Evolutionary conservation across 139 green algal species (phyloP).

Genomic region (Chlorella sp.): DNA sequence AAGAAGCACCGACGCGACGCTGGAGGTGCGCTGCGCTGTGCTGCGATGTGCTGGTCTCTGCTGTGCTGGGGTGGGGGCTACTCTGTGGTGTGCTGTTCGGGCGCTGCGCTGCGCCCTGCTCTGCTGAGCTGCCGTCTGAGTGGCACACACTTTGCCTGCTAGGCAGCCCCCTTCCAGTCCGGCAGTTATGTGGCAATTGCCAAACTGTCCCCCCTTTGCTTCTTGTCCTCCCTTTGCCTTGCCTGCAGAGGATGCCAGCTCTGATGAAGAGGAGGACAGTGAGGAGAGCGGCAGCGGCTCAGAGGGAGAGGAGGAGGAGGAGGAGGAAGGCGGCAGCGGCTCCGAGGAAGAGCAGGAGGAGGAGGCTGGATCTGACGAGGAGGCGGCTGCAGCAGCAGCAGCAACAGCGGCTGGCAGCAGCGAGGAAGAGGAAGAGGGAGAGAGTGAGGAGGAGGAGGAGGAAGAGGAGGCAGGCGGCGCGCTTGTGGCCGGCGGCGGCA

Average conservation of each 20-base stretch:
- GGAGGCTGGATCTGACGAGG: slow-evolving; percentile 42
- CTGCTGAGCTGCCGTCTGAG: not conserved
- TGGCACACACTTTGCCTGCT: no score
- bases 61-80: not conserved
- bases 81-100: no score
- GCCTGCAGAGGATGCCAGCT: not conserved
- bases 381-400: slow-evolving; percentile 15
- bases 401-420: slow-evolving; percentile 3
- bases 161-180: no score
- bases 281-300: slow-evolving; percentile 35
- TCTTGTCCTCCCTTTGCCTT: not conserved
- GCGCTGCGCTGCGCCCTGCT: not conserved
- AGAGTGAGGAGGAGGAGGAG: not conserved
- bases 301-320: slow-evolving; percentile 17
- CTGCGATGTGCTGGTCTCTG: not conserved
- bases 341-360: slow-evolving; percentile 31
- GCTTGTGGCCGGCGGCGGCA: slow-evolving; percentile 16
- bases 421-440: not conserved
- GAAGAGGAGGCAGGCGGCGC: not conserved
- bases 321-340: slow-evolving; percentile 6
- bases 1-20: slow-evolving; percentile 44
- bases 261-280: slow-evolving; percentile 29
- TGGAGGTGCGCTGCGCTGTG: not conserved
- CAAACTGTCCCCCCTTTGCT: not conserved
- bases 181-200: no score